A percentile compares a stretch with the other conserved stretches of the same genome.
Conservation (phyloP, 371 early-diverging fungal species). For the Fennellomyces sp. region DNA sequence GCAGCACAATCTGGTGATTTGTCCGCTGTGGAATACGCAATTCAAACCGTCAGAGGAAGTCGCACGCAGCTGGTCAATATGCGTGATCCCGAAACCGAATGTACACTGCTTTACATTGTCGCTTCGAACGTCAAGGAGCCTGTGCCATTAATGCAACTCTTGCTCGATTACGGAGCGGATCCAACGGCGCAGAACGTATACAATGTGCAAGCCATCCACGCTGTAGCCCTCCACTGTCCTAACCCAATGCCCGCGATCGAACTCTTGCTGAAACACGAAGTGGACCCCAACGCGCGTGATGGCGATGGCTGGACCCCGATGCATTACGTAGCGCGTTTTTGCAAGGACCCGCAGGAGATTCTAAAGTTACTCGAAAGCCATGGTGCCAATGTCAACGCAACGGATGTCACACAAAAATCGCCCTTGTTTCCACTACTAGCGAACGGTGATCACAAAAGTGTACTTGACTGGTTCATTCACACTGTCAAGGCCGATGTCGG, state of each 20-base stretch:
- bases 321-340: conserved; percentile 64
- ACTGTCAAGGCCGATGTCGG: conserved; percentile 11
- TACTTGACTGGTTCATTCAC: conserved; percentile 17
- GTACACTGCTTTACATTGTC: conserved; percentile 42
- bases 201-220: conserved; percentile 30
- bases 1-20: conserved; percentile 37
- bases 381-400: conserved; percentile 48
- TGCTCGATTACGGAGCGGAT: conserved; percentile 46
- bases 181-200: conserved; percentile 35
- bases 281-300: conserved; percentile 57
- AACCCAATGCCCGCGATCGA: conserved; percentile 35
- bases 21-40: conserved; percentile 20
- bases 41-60: conserved; percentile 8
- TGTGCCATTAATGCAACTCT: conserved; percentile 25
- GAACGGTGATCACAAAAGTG: conserved; percentile 15
- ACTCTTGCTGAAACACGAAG: conserved; percentile 22
- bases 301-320: conserved; percentile 73
- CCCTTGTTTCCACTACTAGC: conserved; percentile 25
- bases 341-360: conserved; percentile 32
- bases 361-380: conserved; percentile 36
- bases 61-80: conserved; percentile 26
- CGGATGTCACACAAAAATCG: conserved; percentile 16
- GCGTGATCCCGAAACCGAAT: conserved; percentile 41
- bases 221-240: conserved; percentile 28
- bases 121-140: conserved; percentile 27